Evolutionary conservation across 1,284 basidiomycete species (phyloP), one percentile per base, ranked within the genome.

Genomic region (Schizopora paradoxa): DNA sequence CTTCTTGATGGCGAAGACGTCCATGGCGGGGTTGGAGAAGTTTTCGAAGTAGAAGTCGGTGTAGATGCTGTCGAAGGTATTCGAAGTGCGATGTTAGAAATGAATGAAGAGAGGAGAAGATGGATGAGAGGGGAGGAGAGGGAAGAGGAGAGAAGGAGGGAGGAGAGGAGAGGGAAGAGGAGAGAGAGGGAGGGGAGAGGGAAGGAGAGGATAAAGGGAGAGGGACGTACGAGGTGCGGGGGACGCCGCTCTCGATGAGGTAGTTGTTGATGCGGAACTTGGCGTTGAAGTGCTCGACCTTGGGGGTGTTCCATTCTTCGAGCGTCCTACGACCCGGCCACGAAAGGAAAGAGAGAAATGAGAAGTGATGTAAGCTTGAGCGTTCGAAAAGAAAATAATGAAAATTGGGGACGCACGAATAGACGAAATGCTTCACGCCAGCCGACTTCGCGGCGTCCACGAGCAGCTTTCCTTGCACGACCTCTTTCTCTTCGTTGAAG

Each of bases 391-490:
- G n/a, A n/a, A n/a, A n/a, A n/a, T n/a, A n/a, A n/a, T n/a, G n/a
- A n/a, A n/a, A n/a, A n/a, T n/a, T n/a, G n/a, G n/a, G n/a, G n/a
- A n/a, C n/a, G n/a, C 28, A 31, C 27, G 58, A 58, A 50, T 54
- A 58, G 19, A 64, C 56, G 29, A 64, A 56, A 33, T 62, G 61
- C 25, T 59, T 53, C 19, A 62, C 51, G 10, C 56, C 57, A 3
- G 54, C 46, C 4, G 54, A 44, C 43, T 58, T 55, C 2, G 60
- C 59, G 5, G 60, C 61, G 39, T 64, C 58, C 22, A 58, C 56
- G 14, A 63, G 53, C 42, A 51, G 50, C 39, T 56, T 54, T 6
- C 61, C 62, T 23, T 63, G 61, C 25, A 53, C 48, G 8, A 45
- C 31, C 41, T 56, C 52, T 11, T 36, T 43, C 11, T 48, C 46